A percentile compares a stretch with the other conserved stretches of the same genome.
Conservation (phyloP, 305 asterid genomes). For the Petunia hybrid region DNA sequence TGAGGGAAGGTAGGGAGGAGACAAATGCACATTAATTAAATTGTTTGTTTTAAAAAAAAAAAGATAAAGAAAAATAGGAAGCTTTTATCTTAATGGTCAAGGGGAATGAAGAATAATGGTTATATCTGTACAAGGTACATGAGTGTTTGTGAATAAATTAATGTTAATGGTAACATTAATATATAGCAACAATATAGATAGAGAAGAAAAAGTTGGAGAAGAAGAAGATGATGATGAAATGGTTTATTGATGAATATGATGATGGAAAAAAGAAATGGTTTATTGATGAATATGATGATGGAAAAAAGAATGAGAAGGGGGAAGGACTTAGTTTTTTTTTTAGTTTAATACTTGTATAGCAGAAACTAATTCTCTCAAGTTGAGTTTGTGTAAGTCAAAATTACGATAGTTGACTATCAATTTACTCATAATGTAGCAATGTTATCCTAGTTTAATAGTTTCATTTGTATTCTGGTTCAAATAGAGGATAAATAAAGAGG, state of each 20-base stretch:
- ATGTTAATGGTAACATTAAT: not conserved
- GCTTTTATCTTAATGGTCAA: not conserved
- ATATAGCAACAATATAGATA: not conserved
- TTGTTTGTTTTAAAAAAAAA: not conserved
- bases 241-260: not conserved
- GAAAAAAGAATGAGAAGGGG: not conserved
- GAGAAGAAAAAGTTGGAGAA: not conserved
- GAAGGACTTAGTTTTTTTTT: too few species aligned
- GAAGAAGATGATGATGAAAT: not conserved
- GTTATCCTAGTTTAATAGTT: too few species aligned
- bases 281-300: not conserved
- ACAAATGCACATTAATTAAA: not conserved
- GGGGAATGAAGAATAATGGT: not conserved
- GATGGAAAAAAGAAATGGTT: not conserved
- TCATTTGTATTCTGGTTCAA: too few species aligned
- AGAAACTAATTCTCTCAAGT: too few species aligned
- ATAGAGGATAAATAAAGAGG: too few species aligned
- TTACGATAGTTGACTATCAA: too few species aligned
- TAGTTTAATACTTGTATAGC: too few species aligned
- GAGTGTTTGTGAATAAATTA: not conserved
- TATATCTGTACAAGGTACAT: too few species aligned
- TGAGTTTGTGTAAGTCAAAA: too few species aligned
- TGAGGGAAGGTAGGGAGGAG: slow-evolving; percentile 23
- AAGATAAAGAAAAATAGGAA: not conserved
- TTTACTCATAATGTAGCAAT: too few species aligned